phyloP scores from a whole-genome alignment of 345 rosid species.

The Rhodomyrtus tomentosa region DNA sequence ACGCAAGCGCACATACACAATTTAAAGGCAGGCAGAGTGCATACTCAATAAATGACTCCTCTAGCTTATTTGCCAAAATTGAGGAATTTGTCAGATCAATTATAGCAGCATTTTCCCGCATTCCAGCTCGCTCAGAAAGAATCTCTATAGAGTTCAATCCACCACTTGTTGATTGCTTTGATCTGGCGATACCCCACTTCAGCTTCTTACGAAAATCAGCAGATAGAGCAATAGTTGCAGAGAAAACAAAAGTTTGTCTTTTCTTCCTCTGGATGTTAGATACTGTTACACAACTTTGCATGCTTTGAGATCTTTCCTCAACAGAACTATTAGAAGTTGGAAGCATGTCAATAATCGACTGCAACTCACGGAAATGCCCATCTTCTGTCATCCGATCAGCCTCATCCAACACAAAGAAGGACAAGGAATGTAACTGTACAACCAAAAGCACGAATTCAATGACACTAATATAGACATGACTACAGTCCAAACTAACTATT shows the following conservation, averaged over 20 bases:
- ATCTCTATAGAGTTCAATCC: conserved; percentile 73
- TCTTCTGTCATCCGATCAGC: conserved; percentile 95
- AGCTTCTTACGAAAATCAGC: conserved; percentile 91
- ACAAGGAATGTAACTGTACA: conserved; percentile 76
- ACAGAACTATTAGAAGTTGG: conserved; percentile 36
- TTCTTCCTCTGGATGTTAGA: conserved; percentile 64
- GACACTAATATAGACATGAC: background rate
- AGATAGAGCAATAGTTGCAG: conserved; percentile 91
- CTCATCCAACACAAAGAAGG: conserved; percentile 97
- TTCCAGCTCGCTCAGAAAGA: conserved; percentile 86
- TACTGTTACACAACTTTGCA: conserved; percentile 40
- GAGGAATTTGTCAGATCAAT: conserved; percentile 79
- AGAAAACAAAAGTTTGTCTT: conserved; percentile 91
- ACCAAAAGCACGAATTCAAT: background rate
- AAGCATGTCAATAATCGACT: conserved; percentile 89
- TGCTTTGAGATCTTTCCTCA: conserved; percentile 34
- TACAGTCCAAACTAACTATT: background rate
- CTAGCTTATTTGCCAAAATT: conserved; percentile 65
- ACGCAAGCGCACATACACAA: background rate
- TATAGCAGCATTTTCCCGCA: conserved; percentile 72
- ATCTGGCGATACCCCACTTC: conserved; percentile 50
- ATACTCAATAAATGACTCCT: conserved; percentile 79
- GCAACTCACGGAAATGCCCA: conserved; percentile 93
- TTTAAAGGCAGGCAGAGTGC: conserved; percentile 6
- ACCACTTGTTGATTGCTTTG: conserved; percentile 43